Evolutionary conservation across 1,139 yeast species (phyloP).

Genomic region (Eremothecium cymbalariae): DNA sequence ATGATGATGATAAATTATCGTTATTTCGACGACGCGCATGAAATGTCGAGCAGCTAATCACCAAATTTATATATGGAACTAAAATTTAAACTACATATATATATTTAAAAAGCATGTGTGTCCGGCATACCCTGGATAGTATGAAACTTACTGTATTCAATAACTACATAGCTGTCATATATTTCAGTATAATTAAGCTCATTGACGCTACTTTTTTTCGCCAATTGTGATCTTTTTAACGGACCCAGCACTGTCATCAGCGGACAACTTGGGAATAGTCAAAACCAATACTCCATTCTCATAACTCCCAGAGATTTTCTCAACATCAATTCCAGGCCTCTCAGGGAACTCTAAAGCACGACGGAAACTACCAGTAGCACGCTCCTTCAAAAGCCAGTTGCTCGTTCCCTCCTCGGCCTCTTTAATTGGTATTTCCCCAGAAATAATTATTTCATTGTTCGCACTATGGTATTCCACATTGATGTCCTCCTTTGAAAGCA

Average conservation of each 20-base stretch:
- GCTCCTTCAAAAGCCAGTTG: constrained; percentile 33
- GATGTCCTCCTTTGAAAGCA: constrained; percentile 33
- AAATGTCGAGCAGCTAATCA: too few relatives aligned
- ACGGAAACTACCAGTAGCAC: constrained; percentile 36
- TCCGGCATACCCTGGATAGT: too few relatives aligned
- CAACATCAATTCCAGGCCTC: constrained; percentile 34
- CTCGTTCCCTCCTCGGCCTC: constrained; percentile 20
- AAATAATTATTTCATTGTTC: constrained; percentile 33
- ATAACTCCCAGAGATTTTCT: constrained; percentile 35
- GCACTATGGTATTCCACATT: constrained; percentile 37
- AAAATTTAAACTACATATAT: too few relatives aligned
- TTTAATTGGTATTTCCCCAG: constrained; percentile 34
- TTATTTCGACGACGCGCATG: too few relatives aligned
- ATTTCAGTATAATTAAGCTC: too few relatives aligned
- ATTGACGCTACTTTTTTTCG: too few relatives aligned
- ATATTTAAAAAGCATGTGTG: too few relatives aligned
- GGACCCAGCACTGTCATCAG: constrained; percentile 22
- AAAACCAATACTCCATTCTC: constrained; percentile 36
- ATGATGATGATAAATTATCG: too few relatives aligned
- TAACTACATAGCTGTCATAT: too few relatives aligned
- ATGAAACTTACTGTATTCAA: too few relatives aligned
- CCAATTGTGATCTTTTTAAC: constrained; percentile 30
- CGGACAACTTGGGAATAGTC: constrained; percentile 33
- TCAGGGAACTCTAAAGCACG: constrained; percentile 36
- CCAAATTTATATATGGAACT: too few relatives aligned